Conservation (phyloP, 768 basidiomycete species). For the Rhodotorula graminis region DNA sequence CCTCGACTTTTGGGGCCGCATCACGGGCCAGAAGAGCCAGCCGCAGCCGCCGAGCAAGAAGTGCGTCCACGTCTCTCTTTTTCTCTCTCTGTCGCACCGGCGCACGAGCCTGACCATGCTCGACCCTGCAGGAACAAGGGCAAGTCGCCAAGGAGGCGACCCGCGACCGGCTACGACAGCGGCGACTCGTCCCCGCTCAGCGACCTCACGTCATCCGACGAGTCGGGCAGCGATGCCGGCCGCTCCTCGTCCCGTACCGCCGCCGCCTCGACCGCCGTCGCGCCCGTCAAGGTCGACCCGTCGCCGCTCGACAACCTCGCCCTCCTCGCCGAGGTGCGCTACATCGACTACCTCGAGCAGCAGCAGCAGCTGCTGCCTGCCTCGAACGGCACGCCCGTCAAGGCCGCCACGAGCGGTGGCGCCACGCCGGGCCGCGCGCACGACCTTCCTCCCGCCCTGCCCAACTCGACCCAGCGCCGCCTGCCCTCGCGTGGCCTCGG, state of each 20-base stretch:
- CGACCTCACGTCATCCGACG: conserved; percentile 21
- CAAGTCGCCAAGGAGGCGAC: conserved; percentile 14
- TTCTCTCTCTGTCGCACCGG: accelerated
- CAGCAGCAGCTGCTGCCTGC: background rate
- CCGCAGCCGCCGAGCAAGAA: background rate
- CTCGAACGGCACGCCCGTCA: background rate
- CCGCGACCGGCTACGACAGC: conserved; percentile 18
- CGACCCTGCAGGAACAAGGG: background rate
- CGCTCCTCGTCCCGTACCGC: background rate
- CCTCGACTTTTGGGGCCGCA: conserved; percentile 90
- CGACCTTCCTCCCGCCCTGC: conserved; percentile 1
- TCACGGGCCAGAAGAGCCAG: conserved; percentile 25
- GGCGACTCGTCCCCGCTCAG: conserved; percentile 22
- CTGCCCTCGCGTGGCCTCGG: background rate
- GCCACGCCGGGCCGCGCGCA: background rate
- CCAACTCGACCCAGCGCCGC: background rate
- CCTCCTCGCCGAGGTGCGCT: conserved; percentile 29
- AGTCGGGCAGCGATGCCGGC: background rate
- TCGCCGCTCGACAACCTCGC: conserved; percentile 26
- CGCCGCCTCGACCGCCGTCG: background rate
- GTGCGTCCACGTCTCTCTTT: background rate
- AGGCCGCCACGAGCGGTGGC: background rate
- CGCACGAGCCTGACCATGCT: background rate
- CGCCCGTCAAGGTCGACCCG: background rate
- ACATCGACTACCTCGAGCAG: conserved; percentile 9